Evolutionary conservation across 805 yeast genomes (phyloP).

Genomic region (Starmerella geochares): DNA sequence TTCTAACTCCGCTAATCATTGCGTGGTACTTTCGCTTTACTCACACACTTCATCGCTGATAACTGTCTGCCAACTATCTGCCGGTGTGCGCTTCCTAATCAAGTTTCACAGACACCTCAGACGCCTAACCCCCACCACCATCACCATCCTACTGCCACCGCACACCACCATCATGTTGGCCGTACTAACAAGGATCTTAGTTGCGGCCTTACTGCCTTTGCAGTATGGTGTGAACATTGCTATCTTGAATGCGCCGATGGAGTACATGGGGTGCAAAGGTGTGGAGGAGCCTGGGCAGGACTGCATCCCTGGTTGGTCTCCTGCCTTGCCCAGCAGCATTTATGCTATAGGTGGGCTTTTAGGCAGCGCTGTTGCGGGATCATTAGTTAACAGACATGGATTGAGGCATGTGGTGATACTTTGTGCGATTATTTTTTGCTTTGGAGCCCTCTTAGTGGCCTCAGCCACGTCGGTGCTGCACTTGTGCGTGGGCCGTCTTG

Average conservation of each 20-base stretch:
- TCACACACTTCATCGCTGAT: too few species aligned
- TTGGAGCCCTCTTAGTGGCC: slow-evolving; percentile 58
- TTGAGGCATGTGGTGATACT: slow-evolving; percentile 43
- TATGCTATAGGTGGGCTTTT: slow-evolving; percentile 77
- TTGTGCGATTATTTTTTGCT: slow-evolving; percentile 40
- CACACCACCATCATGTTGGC: neutral
- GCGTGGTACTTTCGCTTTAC: too few species aligned
- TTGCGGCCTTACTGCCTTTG: slow-evolving; percentile 28
- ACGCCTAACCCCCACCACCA: too few species aligned
- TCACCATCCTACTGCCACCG: too few species aligned
- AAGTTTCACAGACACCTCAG: neutral
- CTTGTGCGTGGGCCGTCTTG: slow-evolving; percentile 57
- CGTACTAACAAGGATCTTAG: neutral
- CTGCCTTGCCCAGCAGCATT: slow-evolving; percentile 66
- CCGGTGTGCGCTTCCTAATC: neutral
- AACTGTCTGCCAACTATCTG: too few species aligned
- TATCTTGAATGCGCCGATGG: slow-evolving; percentile 83
- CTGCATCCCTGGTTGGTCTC: slow-evolving; percentile 52
- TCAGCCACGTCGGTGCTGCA: slow-evolving; percentile 36
- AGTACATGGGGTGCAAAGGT: slow-evolving; percentile 49
- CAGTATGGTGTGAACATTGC: slow-evolving; percentile 95
- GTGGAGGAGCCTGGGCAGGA: slow-evolving; percentile 25
- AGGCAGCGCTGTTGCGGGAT: slow-evolving; percentile 62
- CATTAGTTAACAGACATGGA: slow-evolving; percentile 56
- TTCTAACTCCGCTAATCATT: too few species aligned